phyloP scores from a whole-genome alignment of 2,329 filamentous ascomycete species.

The Pseudopyrenochaeta lycopersici region DNA sequence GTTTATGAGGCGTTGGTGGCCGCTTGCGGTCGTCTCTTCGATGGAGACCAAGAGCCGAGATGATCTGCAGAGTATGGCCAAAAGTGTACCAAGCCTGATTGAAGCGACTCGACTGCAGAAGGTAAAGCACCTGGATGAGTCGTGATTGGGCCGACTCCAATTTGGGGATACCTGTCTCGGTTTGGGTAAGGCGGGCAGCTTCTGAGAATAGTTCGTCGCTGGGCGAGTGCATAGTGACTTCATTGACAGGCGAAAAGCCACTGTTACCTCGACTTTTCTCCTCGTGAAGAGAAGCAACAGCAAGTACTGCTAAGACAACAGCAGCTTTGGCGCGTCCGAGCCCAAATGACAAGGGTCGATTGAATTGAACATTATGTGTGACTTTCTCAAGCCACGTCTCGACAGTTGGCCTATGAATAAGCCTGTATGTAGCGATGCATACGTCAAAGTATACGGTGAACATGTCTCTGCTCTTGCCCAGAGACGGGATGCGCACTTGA shows the following conservation, averaged over 20 bases:
- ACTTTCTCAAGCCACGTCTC: constrained; percentile 54
- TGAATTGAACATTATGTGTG: constrained; percentile 15
- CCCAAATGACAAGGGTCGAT: constrained; percentile 47
- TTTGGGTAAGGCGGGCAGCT: constrained; percentile 48
- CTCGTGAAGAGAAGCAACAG: constrained; percentile 58
- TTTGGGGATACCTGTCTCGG: constrained; percentile 61
- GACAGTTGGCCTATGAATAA: constrained; percentile 63
- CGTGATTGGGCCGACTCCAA: constrained; percentile 66
- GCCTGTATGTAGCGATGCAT: constrained; percentile 66
- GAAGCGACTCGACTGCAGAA: constrained; percentile 65
- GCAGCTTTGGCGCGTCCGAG: constrained; percentile 58
- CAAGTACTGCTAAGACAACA: constrained; percentile 47
- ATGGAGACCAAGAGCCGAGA: constrained; percentile 55
- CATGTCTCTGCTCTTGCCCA: constrained; percentile 40
- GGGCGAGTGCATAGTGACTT: constrained; percentile 27
- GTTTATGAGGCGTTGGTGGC: constrained; percentile 15
- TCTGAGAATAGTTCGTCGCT: constrained; percentile 55
- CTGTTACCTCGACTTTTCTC: constrained; percentile 47
- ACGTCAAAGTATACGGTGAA: constrained; percentile 66
- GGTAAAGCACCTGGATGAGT: constrained; percentile 65
- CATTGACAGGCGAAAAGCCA: constrained; percentile 34
- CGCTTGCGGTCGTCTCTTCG: constrained; percentile 47
- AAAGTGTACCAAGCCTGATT: constrained; percentile 69
- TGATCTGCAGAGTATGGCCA: constrained; percentile 63
- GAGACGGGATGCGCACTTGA: constrained; percentile 30